Base-by-base conservation (phyloP, 2,329 filamentous ascomycete genomes). In the Trichoderma sp. region DNA sequence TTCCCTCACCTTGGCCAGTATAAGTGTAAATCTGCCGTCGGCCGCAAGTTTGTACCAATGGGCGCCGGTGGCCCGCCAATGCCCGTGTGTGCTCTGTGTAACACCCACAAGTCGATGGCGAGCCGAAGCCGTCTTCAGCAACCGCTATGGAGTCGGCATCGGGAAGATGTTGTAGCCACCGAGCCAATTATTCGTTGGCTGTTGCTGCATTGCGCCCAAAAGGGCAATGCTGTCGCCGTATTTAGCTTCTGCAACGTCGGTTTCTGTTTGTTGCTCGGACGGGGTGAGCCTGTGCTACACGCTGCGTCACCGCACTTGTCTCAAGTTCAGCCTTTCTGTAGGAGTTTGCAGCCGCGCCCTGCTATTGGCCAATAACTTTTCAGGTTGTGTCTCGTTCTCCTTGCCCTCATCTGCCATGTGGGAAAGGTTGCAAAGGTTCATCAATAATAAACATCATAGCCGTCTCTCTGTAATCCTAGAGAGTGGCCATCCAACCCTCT, bases 111-210 rank as follows among this genome's bases (percentile, higher is more conserved):
- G 28, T 28, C 39, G 51, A 32, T 34, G 56, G 51, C 53, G 65
- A 68, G 56, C 65, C 53, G 56, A 68, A 68, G 65, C 56, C 65
- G 36, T 68, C 53, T 68, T 47, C 65, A 68, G 36, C 56, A 60
- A 30, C 36, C 65, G 39, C 56, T 24, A 68, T 34, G 56, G 56
- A 60, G 53, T 32, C 65, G 53, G 65, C 65, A 60, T 51, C 53
- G 65, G 56, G 53, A 68, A 60, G 65, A 60, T 32, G 30, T 28
- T 56, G 28, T 47, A 56, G 56, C 28, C 34, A 30, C 26, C 65
- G 57, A 43, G 32, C 65, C 65, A 58, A 51, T 60, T n/a, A 47
- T 32, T 30, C 30, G 36, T 24, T 47, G 9, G 56, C 56, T 15
- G 36, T 34, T 47, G 65, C 65, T 68, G 65, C 65, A 68, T 21